Evolutionary conservation across 2,329 filamentous ascomycete genomes (phyloP), one percentile per base, ranked within the genome.

Genomic region (Zymoseptoria pseudotritici): DNA sequence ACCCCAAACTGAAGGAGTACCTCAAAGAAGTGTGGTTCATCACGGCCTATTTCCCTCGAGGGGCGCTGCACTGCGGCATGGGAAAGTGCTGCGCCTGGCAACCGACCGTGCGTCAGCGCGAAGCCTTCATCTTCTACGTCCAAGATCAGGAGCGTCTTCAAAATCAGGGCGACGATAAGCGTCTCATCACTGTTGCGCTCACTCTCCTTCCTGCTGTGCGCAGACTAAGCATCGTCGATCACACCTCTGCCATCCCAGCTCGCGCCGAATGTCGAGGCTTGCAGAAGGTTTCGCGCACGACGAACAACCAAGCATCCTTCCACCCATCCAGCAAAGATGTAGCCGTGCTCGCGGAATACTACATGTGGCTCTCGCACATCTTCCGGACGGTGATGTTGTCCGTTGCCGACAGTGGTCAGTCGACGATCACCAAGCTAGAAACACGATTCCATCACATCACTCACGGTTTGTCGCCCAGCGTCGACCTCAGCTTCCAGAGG

Each of bases 91-190:
- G 62, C 46, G 55, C 53, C 24, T 68, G 63, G 60, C 59, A 61
- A 31, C 68, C 66, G 1, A 62, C 42, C 22, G 57, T 61, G 7
- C 63, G 67, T 17, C 61, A 71, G 26, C 61, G 54, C n/a, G 69
- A 70, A 49, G 69, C 69, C n/a, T 65, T 65, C 58, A 59, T 50
- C 21, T 36, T 58, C 22, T 71, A 71, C 62, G 54, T 66, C 20
- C 24, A 57, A 7, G 70, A 71, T 55, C 69, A 72, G 54, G 36
- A 61, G 20, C 49, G 63, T 2, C 65, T 72, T 36, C 58, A 60
- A 22, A 19, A 64, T 21, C 61, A 50, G 8, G 61, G 61, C 19
- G 51, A 57, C 3, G 68, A 67, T 58, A 61, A 56, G 22, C 24
- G 58, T 17, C 59, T 66, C 24, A 62, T 72, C 21, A 60, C 58